Base-by-base conservation (phyloP, 2,329 filamentous ascomycete genomes). In the Didymella arachidicola region DNA sequence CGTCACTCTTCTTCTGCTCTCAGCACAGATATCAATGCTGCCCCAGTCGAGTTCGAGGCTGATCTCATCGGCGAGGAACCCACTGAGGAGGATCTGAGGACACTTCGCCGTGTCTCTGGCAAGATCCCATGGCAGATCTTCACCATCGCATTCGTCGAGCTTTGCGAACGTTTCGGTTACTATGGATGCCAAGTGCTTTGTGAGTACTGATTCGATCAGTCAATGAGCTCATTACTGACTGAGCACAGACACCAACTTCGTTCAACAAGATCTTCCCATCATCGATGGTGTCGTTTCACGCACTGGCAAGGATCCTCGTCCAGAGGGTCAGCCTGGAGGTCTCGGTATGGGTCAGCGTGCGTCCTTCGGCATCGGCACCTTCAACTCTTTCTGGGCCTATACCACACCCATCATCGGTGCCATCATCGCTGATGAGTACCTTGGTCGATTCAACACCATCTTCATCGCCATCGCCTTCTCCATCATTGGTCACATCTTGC, bases 91-190 rank as follows among this genome's bases (percentile, higher is more conserved):
- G 87, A 90, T 61, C 74, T 87, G 60, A 72, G 63, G 14, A 87
- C 85, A 0, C 83, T 90, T n/a, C 84, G 81, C 48, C 85, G 86
- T 68, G 84, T 90, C 22, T 85, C 87, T 12, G 87, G 86, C 64
- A 82, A 82, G 70, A 85, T 92, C 60, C 86, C 87, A 47, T 87
- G 84, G 83, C 79, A 82, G 53, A 84, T 88, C 57, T 92, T 87
- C 78, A 87, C 86, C 26, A 85, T 93, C 59, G 89, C 88, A 46
- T 87, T 91, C 61, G 86, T 90, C 59, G 90, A 93, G 77, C 79
- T 91, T 56, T 90, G 87, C 78, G 90, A 93, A 79, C 87, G 89
- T 47, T 91, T 91, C 78, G 89, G 87, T 14, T 93, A 91, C 84
- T 92, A 92, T 70, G 90, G 89, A 53, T 88, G 87, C 4, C 84